Base-by-base conservation (phyloP, 2,329 filamentous ascomycete genomes). In the Fusarium multiceps region DNA sequence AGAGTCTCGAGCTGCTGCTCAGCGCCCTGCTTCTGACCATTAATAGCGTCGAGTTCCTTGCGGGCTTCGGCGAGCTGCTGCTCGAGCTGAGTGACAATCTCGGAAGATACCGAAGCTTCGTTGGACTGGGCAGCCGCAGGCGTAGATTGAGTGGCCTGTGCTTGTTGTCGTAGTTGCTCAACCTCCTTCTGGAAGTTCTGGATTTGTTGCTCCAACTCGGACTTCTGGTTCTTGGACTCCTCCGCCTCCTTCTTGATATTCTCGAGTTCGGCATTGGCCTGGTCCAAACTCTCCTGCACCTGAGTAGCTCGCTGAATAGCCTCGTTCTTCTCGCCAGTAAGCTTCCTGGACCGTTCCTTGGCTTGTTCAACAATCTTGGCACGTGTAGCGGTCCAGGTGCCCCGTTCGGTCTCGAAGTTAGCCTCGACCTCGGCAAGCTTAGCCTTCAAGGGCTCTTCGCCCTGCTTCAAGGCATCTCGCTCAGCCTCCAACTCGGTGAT, bases 401-500 rank as follows among this genome's bases (percentile, higher is more conserved):
- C 79, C 50, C 88, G 83, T 71, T 90, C 88, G 6, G 81, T 81
- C 72, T 89, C 85, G 41, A 90, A 75, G 1, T 79, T 79, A 11
- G 81, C 77, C 74, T 89, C 85, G 2, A 86, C 76, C 71, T 88
- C 85, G 27, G 83, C 77, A 23, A 90, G 76, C 77, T 85, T 86
- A 25, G 84, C 81, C 67, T 85, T 84, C n/a, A 90, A 80, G 12
- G 85, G 82, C 40, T 82, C 77, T 61, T 86, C 84, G 7, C 81
- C 80, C 63, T 82, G 79, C 74, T 84, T 87, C 47, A 89, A 79
- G 4, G 83, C 73, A 70, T 92, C 86, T 10, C 90, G 87, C 76
- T 94, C 91, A 30, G 84, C 82, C 77, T 93, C 86, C 13, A 94
- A 81, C 3, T 82, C 82, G 9, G 88, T 82, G 55, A 98, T 88